Percentiles rank a stretch among this genome's conserved stretches.
Conservation (phyloP, 257 asterid species). For the Buddleja alternifolia region DNA sequence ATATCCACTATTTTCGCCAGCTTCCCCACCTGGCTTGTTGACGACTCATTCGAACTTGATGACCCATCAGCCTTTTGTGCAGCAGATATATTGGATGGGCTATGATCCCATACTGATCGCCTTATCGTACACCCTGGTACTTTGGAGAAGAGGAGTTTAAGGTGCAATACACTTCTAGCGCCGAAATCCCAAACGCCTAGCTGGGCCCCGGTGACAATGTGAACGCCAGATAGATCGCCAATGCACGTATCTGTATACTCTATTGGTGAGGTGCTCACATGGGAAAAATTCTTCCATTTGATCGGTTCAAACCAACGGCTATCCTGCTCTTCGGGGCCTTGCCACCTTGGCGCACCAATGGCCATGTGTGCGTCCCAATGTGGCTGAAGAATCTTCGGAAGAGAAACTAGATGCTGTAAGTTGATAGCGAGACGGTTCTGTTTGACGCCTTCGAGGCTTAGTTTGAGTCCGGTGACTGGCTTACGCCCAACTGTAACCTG, state of each 20-base stretch:
- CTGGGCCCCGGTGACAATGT: constrained; percentile 96
- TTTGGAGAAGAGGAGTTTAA: constrained; percentile 89
- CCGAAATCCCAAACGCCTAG: constrained; percentile 98
- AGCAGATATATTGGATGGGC: constrained; percentile 63
- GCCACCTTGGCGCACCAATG: constrained; percentile 97
- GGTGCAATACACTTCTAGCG: constrained; percentile 79
- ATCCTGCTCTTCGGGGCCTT: constrained; percentile 98
- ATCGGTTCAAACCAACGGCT: constrained; percentile 99
- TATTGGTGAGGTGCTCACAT: constrained; percentile 95
- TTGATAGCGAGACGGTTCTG: constrained; percentile 88
- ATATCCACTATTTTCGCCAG: constrained; percentile 84
- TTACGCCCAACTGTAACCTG: constrained; percentile 99
- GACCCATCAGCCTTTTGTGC: constrained; percentile 63
- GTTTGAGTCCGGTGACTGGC: constrained; percentile 94
- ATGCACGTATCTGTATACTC: constrained; percentile 84
- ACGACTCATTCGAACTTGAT: constrained; percentile 67
- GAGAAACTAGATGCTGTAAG: constrained; percentile 89
- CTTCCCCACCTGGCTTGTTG: constrained; percentile 64
- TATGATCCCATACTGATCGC: constrained; percentile 98
- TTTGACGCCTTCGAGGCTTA: constrained; percentile 87
- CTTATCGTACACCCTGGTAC: constrained; percentile 98
- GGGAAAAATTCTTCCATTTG: constrained; percentile 96
- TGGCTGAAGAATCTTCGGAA: constrained; percentile 95
- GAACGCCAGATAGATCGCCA: constrained; percentile 95
- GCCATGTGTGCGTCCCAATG: constrained; percentile 98